Percentiles rank a stretch among this genome's conserved stretches.
These are phyloP conservation scores for Agrocybe pediades DNA, from an alignment of 768 basidiomycete species.

Conservation along the genomic window DNA sequence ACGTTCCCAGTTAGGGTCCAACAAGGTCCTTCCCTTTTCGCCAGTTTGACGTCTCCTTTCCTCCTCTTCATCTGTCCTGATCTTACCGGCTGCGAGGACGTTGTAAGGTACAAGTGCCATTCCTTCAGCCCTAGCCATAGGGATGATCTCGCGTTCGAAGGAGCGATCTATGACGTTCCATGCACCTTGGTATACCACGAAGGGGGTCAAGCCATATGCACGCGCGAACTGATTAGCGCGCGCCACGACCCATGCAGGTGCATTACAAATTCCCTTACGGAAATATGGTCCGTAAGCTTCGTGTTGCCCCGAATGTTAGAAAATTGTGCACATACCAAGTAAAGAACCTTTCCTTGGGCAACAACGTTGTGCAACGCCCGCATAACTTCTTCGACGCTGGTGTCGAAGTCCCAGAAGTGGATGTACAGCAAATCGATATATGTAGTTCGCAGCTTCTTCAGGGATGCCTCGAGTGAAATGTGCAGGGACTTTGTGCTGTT, in stretches of 20 bases:
- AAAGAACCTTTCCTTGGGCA: neutral
- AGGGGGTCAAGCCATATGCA: neutral
- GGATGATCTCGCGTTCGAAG: neutral
- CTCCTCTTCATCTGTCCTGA: slow-evolving; percentile 54
- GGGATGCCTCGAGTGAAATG: neutral
- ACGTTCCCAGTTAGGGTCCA: slow-evolving; percentile 42
- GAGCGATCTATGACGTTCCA: neutral
- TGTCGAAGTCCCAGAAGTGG: neutral
- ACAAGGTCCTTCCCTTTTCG: slow-evolving; percentile 40
- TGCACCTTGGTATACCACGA: neutral
- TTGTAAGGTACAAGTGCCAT: slow-evolving; percentile 36
- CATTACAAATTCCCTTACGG: neutral
- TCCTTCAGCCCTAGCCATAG: slow-evolving; percentile 18
- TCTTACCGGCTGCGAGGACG: slow-evolving; percentile 40
- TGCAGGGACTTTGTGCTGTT: neutral
- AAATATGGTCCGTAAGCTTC: neutral
- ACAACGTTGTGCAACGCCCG: neutral
- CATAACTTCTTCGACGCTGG: neutral
- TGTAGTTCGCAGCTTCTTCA: neutral
- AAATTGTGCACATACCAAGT: neutral
- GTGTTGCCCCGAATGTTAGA: neutral
- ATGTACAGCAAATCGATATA: neutral
- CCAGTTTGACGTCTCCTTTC: slow-evolving; percentile 25
- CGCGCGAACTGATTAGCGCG: neutral
- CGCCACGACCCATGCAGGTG: neutral